These are phyloP conservation scores for Phytopythium kandeliae DNA, from an alignment of 352 stramenopile genomes.

Conservation along the genomic window DNA sequence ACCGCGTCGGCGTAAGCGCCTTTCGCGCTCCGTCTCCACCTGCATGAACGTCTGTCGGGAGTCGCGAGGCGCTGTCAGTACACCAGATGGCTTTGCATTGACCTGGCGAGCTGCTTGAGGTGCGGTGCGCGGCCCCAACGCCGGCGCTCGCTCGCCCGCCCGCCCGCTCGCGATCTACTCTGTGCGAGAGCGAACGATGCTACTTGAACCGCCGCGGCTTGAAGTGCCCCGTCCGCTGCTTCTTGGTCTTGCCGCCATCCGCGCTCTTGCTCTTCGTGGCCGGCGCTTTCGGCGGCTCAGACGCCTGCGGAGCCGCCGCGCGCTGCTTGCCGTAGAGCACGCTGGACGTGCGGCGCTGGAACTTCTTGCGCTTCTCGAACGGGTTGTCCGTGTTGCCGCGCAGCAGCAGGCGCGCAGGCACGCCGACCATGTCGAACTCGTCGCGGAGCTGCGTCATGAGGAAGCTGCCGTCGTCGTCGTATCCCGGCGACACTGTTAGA, in stretches of 20 bases:
- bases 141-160: too few relatives aligned
- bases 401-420: conserved; percentile 68
- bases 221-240: conserved; percentile 36
- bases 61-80: background rate
- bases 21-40: background rate
- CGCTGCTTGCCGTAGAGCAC: conserved; percentile 54
- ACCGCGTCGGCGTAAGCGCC: conserved; percentile 1
- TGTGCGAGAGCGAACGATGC: too few relatives aligned
- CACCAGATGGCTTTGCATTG: conserved; percentile 4
- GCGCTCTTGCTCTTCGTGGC: conserved; percentile 8
- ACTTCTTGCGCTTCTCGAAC: conserved; percentile 81
- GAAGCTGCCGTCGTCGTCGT: conserved; percentile 25
- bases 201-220: conserved; percentile 32
- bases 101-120: background rate
- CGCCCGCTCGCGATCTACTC: too few relatives aligned
- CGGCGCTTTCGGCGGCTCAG: background rate
- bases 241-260: conserved; percentile 24
- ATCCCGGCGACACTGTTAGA: background rate
- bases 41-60: background rate
- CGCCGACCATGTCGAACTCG: conserved; percentile 82
- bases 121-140: too few relatives aligned
- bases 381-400: conserved; percentile 78
- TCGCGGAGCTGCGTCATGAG: conserved; percentile 70
- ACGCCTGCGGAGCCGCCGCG: conserved; percentile 4
- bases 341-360: conserved; percentile 70